Evolutionary conservation across 441 rosid genomes (phyloP), one percentile per base, ranked within the genome.

Genomic region (Melastoma candidum): DNA sequence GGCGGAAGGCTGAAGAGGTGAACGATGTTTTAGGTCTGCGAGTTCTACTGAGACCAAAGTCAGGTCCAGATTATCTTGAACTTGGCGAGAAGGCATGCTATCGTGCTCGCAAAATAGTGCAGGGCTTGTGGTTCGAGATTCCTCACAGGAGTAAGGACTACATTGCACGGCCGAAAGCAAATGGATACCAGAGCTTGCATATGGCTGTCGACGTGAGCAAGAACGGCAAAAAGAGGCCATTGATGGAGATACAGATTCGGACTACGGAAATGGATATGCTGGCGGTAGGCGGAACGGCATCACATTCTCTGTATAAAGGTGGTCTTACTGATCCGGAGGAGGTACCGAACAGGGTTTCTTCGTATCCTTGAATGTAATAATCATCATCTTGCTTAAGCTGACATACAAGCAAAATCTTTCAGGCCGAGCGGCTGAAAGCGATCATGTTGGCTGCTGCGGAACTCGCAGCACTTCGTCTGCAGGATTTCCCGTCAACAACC

Each of bases 371-470:
- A 43, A 51, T 51, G 26, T 36, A 12, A 8, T 2, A 0, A 4
- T 5, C 8, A 1, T 52, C 46, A 5, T 36, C 45, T 52, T 39
- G 12, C 14, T 12, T 9, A 52, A 43, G 24, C 22, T 14, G 6
- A 36, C 8, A 4, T 36, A 36, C 8, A 9, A 36, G 29, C 14
- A 7, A n/a, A 44, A 17, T 4, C 13, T 12, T 44, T 43, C 64
- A 88, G 98, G 94, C 95, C 49, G 82, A 78, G 82, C 69, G 81
- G 68, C 89, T 84, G 12, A 88, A 88, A 83, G 90, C 90, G 41
- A 84, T 92, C 68, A 84, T 88, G 94, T 63, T 92, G 88, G 96
- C 95, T 51, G 96, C 98, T 9, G 96, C 85, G 13, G 95, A 92
- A 71, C 79, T 93, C 50, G 95, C 90, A 5, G 97, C 97, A 12